phyloP scores from a whole-genome alignment of 768 basidiomycete species.

The Xerocomellus chrysenteron region DNA sequence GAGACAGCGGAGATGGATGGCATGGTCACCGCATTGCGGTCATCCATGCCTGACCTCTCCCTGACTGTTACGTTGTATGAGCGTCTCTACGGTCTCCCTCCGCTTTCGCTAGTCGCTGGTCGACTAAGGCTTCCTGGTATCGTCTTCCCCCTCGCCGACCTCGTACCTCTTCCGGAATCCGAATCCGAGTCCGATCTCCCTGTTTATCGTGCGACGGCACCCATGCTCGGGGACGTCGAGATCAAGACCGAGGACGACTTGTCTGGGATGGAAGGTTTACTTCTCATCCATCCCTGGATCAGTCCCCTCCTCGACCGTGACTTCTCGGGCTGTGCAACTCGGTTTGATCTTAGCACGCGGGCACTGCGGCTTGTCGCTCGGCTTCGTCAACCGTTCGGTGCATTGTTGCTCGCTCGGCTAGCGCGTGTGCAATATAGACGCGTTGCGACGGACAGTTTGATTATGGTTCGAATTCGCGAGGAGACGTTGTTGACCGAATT shows the following conservation, averaged over 20 bases:
- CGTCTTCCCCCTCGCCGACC: too few species aligned
- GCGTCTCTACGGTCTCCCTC: too few species aligned
- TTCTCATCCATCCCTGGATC: conserved; percentile 1
- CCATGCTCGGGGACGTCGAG: not conserved
- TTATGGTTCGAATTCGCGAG: not conserved
- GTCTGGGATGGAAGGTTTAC: not conserved
- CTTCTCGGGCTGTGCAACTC: not conserved
- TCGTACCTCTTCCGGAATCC: too few species aligned
- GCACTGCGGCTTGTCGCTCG: not conserved
- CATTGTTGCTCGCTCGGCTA: not conserved
- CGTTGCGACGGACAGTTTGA: not conserved
- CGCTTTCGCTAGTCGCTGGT: too few species aligned
- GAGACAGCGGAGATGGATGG: not conserved
- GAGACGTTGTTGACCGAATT: not conserved
- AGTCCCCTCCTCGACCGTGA: not conserved
- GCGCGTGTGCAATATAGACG: not conserved
- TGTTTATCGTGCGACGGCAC: not conserved
- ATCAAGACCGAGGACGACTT: not conserved
- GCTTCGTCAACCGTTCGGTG: not conserved
- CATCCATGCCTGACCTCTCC: not conserved
- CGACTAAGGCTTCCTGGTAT: too few species aligned
- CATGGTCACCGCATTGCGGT: not conserved
- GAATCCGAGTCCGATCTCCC: too few species aligned
- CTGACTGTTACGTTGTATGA: not conserved
- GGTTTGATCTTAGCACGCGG: not conserved